Base-by-base conservation (phyloP, 371 early-diverging fungal species). In the Zychaea mexicana region DNA sequence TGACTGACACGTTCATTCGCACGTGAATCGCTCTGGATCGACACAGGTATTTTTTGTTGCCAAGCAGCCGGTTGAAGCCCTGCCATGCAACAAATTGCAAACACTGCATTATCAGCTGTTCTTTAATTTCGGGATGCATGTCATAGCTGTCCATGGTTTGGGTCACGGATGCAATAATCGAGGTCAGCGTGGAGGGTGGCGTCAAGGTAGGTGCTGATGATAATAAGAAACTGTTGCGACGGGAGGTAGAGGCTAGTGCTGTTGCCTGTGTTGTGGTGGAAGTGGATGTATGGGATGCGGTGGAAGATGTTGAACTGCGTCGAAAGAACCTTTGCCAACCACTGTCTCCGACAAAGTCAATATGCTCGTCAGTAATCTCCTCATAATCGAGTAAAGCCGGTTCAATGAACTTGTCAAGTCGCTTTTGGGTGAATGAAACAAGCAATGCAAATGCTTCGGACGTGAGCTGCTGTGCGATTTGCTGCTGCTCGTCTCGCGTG, bases 11-110 rank as follows among this genome's bases (percentile, higher is more conserved):
- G 68, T 96, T 97, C 78, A 94, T 83, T 28, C 92, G 90, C 26
- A 95, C 86, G 70, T 90, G 93, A 57, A 93, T 80, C 0, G 96
- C 96, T 47, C 85, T 86, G n/a, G 90, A 85, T 3, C 96, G 89
- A 61, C 89, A 88, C 65, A 92, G 82, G 38, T 87, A 89, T 46
- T 88, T 87, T 62, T 88, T 85, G 61, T 82, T 84, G 5, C 85
- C 73, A 57, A 96, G 65, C 56, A 97, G 86, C 6, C 85, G 84
- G 72, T 96, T 94, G 66, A 96, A 94, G 27, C 90, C 62, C 69
- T 90, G 90, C 53, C 82, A 78, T 27, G 88, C 81, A 17, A 94
- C 68, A 64, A 78, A 89, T 68, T 90, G 85, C 62, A 94, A 76
- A 39, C 92, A 69, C 66, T 95, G 94, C n/a, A 79, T 74, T 33